These are phyloP conservation scores for Meredithiella fracta DNA, from an alignment of 2,329 filamentous ascomycete genomes.

Conservation along the genomic window DNA sequence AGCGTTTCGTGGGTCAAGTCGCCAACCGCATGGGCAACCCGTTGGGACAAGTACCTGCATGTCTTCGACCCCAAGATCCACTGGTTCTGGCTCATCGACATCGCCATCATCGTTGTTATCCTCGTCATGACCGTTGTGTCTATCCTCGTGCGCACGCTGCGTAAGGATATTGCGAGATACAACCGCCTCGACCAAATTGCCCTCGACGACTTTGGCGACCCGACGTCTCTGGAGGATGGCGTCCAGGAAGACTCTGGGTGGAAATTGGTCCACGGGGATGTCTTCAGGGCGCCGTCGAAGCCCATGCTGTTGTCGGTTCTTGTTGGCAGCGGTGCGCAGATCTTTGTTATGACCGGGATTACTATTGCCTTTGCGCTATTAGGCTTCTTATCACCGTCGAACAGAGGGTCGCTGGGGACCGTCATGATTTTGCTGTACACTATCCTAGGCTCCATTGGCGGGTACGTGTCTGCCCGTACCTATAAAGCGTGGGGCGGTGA, in stretches of 20 bases:
- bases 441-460: slow-evolving; percentile 77
- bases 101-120: slow-evolving; percentile 85
- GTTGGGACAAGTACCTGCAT: slow-evolving; percentile 97
- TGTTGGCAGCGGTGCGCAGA: slow-evolving; percentile 82
- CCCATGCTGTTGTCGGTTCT: slow-evolving; percentile 75
- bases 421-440: slow-evolving; percentile 91
- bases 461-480: slow-evolving; percentile 73
- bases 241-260: slow-evolving; percentile 96
- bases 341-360: slow-evolving; percentile 93
- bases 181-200: slow-evolving; percentile 86
- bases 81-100: slow-evolving; percentile 97
- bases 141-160: slow-evolving; percentile 73
- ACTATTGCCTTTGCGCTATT: slow-evolving; percentile 88
- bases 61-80: slow-evolving; percentile 97
- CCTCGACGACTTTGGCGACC: slow-evolving; percentile 73
- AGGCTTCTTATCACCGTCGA: slow-evolving; percentile 88
- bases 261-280: slow-evolving; percentile 96
- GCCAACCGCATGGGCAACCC: slow-evolving; percentile 77
- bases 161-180: slow-evolving; percentile 92
- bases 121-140: slow-evolving; percentile 81
- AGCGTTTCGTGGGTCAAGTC: slow-evolving; percentile 80
- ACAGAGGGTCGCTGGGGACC: slow-evolving; percentile 82
- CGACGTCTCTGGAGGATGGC: slow-evolving; percentile 65
- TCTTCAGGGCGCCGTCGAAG: slow-evolving; percentile 75
- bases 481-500: slow-evolving; percentile 93